Percentiles rank a stretch among this genome's conserved stretches.
phyloP scores from a whole-genome alignment of 805 yeast genomes.

The Brettanomyces sp. region DNA sequence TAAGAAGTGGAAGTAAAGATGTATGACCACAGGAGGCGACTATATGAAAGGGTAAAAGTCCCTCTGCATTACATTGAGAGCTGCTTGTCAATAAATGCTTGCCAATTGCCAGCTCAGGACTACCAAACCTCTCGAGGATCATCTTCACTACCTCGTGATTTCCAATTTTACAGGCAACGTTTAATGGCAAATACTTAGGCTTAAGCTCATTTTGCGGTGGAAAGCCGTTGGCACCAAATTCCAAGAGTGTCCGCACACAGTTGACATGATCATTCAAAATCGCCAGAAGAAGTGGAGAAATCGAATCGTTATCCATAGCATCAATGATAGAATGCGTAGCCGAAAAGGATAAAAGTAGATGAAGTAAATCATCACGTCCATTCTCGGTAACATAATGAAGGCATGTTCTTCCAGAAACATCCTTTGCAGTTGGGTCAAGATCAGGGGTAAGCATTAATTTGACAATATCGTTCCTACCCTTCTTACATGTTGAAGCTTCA shows the following conservation, averaged over 20 bases:
- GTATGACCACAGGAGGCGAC: slow-evolving; percentile 78
- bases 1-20: slow-evolving; percentile 56
- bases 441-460: slow-evolving; percentile 15
- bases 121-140: slow-evolving; percentile 33
- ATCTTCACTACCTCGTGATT: slow-evolving; percentile 60
- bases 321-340: slow-evolving; percentile 27
- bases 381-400: slow-evolving; percentile 75
- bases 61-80: slow-evolving; percentile 73
- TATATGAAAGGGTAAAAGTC: slow-evolving; percentile 79
- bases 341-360: slow-evolving; percentile 18
- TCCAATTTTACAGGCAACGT: slow-evolving; percentile 83
- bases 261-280: slow-evolving; percentile 58
- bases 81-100: slow-evolving; percentile 25
- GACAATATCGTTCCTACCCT: slow-evolving; percentile 18
- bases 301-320: slow-evolving; percentile 59
- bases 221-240: slow-evolving; percentile 40
- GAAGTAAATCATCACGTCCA: slow-evolving; percentile 37
- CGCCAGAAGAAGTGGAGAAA: slow-evolving; percentile 76
- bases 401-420: slow-evolving; percentile 70
- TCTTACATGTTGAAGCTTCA: slow-evolving; percentile 37
- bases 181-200: slow-evolving; percentile 66
- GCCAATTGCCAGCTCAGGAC: slow-evolving; percentile 20
- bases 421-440: slow-evolving; percentile 32
- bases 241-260: slow-evolving; percentile 40
- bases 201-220: slow-evolving; percentile 39